Conservation (phyloP, 169 alveolate genomes). For the Eimeria falciformis region DNA sequence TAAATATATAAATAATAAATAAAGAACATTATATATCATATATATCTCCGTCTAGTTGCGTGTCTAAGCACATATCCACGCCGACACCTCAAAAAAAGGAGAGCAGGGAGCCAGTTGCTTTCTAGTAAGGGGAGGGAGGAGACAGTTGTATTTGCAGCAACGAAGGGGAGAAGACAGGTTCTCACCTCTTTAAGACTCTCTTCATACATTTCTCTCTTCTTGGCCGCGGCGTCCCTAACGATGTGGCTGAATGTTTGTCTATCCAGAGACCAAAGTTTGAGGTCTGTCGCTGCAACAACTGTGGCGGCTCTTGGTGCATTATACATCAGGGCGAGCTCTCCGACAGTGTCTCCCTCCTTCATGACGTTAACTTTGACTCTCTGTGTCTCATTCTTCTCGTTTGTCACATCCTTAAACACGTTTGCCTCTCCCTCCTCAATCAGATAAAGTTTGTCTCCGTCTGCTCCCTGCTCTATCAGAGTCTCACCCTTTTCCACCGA, state of each 20-base stretch:
- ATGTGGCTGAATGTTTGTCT: conserved; percentile 93
- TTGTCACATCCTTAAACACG: conserved; percentile 82
- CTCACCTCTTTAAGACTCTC: conserved; percentile 90
- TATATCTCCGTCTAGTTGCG: too few relatives aligned
- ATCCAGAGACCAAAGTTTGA: conserved; percentile 91
- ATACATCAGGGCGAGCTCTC: conserved; percentile 94
- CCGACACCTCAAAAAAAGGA: too few relatives aligned
- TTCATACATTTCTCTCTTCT: conserved; percentile 91
- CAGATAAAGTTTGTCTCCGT: conserved; percentile 94
- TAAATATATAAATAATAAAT: too few relatives aligned
- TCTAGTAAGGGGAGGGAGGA: too few relatives aligned
- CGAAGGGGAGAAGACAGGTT: too few relatives aligned
- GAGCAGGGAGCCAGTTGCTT: too few relatives aligned
- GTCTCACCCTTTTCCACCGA: conserved; percentile 49
- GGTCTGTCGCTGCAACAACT: conserved; percentile 88
- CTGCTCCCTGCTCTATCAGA: conserved; percentile 92
- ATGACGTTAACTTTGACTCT: conserved; percentile 82
- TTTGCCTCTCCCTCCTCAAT: conserved; percentile 93
- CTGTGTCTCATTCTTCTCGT: conserved; percentile 80
- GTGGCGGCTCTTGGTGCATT: conserved; percentile 96
- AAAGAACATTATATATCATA: too few relatives aligned
- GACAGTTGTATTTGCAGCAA: too few relatives aligned
- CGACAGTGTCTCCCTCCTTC: conserved; percentile 92
- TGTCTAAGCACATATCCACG: too few relatives aligned
- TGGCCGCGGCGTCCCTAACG: conserved; percentile 91